These are phyloP conservation scores for Lobosporangium transversale DNA, from an alignment of 192 early-diverging fungal genomes.

Conservation along the genomic window DNA sequence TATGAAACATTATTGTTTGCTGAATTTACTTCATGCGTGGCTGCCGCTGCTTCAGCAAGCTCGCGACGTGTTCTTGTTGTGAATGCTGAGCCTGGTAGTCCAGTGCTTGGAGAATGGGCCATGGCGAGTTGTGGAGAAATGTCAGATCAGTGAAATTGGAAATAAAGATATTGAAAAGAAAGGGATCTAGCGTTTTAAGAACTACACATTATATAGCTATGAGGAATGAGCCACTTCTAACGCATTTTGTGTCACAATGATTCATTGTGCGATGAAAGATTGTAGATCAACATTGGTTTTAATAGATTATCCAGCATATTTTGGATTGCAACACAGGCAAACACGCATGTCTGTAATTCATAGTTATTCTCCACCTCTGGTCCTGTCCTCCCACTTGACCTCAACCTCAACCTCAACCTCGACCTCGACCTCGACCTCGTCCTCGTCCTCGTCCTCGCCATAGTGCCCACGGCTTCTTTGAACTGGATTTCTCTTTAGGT, in stretches of 20 bases:
- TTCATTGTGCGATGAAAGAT: no score
- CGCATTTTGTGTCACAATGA: no score
- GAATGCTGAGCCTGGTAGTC: conserved; percentile 3
- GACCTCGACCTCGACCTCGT: conserved; percentile 19
- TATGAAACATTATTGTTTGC: background rate
- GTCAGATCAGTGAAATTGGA: no score
- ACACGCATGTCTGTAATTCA: no score
- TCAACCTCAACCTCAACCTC: conserved; percentile 20
- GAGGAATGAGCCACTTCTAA: no score
- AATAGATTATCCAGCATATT: no score
- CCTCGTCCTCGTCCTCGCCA: conserved; percentile 12
- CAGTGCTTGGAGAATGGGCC: background rate
- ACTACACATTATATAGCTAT: no score
- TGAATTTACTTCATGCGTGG: background rate
- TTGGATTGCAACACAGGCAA: no score
- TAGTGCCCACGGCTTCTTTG: background rate
- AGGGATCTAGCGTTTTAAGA: no score
- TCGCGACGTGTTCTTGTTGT: conserved; percentile 10
- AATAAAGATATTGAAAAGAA: no score
- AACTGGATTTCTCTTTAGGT: background rate
- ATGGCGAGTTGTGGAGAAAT: background rate
- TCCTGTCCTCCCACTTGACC: background rate
- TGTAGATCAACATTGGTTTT: no score
- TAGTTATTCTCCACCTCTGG: no score
- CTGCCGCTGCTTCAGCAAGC: conserved; percentile 6